Conservation (phyloP, 1,284 basidiomycete species). For the Takashimella koratensis region DNA sequence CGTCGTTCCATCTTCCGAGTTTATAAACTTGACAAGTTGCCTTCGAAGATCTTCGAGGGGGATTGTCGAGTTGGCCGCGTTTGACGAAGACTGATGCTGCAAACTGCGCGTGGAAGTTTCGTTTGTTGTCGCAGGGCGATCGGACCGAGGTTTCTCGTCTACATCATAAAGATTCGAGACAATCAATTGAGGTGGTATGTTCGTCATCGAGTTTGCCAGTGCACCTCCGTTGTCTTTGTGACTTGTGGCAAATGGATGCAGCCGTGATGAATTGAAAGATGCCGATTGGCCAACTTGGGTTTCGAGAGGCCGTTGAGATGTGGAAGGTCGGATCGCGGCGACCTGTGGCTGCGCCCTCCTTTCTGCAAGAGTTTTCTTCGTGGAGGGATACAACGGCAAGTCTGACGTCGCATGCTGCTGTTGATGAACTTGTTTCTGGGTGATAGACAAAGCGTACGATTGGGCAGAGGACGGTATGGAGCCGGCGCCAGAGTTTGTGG, state of each 20-base stretch:
- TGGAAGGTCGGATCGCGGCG: not conserved
- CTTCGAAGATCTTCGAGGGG: constrained; percentile 72
- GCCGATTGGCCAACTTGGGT: not conserved
- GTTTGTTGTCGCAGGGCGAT: not conserved
- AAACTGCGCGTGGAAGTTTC: constrained; percentile 56
- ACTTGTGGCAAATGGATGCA: not conserved
- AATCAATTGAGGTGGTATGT: not conserved
- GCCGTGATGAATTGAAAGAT: not conserved
- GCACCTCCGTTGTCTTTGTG: constrained; percentile 1
- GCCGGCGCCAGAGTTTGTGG: constrained; percentile 27
- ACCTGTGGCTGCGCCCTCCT: not conserved
- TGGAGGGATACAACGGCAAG: not conserved
- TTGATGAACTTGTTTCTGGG: constrained; percentile 18
- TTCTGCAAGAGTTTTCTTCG: not conserved
- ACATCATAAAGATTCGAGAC: not conserved
- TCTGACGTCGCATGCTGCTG: constrained; percentile 7
- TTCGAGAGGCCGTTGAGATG: not conserved
- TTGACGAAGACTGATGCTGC: constrained; percentile 47
- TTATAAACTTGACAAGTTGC: constrained; percentile 78
- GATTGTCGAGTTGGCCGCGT: constrained; percentile 38
- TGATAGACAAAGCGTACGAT: constrained; percentile 27
- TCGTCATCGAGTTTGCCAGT: constrained; percentile 23
- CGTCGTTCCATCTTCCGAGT: constrained; percentile 70
- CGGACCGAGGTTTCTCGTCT: not conserved
- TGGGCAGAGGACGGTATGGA: constrained; percentile 25